phyloP scores from a whole-genome alignment of 2,329 filamentous ascomycete genomes.

The Beauveria varroae region DNA sequence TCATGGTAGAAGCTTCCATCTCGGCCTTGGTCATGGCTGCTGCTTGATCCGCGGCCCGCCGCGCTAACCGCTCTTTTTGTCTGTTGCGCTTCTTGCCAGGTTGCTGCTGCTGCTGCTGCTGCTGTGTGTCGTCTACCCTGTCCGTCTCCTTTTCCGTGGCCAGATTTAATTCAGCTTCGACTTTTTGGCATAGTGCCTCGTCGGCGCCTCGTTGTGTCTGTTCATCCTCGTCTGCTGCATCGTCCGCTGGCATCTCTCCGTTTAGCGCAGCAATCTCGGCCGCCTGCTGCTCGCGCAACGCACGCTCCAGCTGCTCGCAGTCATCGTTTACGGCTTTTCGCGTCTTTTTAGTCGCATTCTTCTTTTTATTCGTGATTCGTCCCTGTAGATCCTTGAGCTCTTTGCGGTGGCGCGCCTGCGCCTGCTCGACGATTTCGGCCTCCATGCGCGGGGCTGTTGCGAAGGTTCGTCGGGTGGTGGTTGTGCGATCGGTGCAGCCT shows the following conservation, averaged over 20 bases:
- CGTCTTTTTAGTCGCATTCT: conserved; percentile 85
- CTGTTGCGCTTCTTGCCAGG: conserved; percentile 71
- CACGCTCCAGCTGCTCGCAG: conserved; percentile 62
- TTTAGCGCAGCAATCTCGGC: conserved; percentile 45
- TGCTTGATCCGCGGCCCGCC: conserved; percentile 78
- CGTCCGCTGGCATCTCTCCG: conserved; percentile 18
- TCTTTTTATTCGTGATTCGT: conserved; percentile 90
- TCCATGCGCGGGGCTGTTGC: conserved; percentile 19
- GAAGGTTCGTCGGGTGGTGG: background rate
- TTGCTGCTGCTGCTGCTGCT: conserved; percentile 13
- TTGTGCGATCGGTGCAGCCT: background rate
- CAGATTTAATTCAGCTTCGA: conserved; percentile 18
- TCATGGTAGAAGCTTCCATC: conserved; percentile 66
- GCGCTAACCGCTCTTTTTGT: conserved; percentile 83
- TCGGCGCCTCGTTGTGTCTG: conserved; percentile 15
- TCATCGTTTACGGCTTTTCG: conserved; percentile 68
- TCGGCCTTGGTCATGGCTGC: conserved; percentile 60
- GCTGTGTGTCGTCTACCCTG: conserved; percentile 14
- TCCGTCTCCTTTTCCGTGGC: background rate
- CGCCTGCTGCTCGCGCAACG: conserved; percentile 59
- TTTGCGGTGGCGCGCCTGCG: conserved; percentile 75
- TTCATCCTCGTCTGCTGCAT: conserved; percentile 14
- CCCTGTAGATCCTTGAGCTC: conserved; percentile 82
- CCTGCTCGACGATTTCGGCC: conserved; percentile 59
- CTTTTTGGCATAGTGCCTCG: conserved; percentile 15